phyloP scores from a whole-genome alignment of 2,329 filamentous ascomycete genomes.

The Nemania diffusa region DNA sequence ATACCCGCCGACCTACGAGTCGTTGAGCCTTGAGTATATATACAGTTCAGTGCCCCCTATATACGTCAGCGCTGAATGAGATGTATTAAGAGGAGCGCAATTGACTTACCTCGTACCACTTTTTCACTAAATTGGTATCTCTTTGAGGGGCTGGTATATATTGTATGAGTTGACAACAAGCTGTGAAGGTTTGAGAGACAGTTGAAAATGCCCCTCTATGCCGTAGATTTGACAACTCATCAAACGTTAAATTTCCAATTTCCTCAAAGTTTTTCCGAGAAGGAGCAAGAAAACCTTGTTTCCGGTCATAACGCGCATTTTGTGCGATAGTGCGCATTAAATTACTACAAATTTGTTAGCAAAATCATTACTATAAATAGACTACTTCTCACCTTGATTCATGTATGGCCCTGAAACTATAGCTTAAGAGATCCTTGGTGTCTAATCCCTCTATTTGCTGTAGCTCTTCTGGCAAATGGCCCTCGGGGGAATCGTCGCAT shows the following conservation, averaged over 20 bases:
- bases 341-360: constrained; percentile 64
- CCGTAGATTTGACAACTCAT: constrained; percentile 82
- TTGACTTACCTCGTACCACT: constrained; percentile 74
- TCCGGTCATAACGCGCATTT: constrained; percentile 61
- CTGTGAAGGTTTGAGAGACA: constrained; percentile 86
- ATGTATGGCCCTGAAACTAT: constrained; percentile 93
- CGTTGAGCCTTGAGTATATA: constrained; percentile 79
- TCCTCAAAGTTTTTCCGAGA: constrained; percentile 66
- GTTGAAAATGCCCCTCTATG: constrained; percentile 95
- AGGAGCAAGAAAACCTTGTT: constrained; percentile 58
- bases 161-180: constrained; percentile 76
- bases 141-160: constrained; percentile 52
- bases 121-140: constrained; percentile 62
- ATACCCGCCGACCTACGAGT: constrained; percentile 93
- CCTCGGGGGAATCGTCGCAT: constrained; percentile 95
- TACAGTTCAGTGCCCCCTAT: constrained; percentile 73
- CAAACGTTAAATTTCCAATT: constrained; percentile 80
- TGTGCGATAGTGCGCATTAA: constrained; percentile 72
- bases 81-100: constrained; percentile 3
- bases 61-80: constrained; percentile 33
- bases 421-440: constrained; percentile 91
- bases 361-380: constrained; percentile 1
- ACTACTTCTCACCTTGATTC: constrained; percentile 77
- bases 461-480: constrained; percentile 81
- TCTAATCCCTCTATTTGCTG: constrained; percentile 76